Evolutionary conservation across 768 basidiomycete species (phyloP), one percentile per base, ranked within the genome.

Genomic region (Kwoniella mangroviensis): DNA sequence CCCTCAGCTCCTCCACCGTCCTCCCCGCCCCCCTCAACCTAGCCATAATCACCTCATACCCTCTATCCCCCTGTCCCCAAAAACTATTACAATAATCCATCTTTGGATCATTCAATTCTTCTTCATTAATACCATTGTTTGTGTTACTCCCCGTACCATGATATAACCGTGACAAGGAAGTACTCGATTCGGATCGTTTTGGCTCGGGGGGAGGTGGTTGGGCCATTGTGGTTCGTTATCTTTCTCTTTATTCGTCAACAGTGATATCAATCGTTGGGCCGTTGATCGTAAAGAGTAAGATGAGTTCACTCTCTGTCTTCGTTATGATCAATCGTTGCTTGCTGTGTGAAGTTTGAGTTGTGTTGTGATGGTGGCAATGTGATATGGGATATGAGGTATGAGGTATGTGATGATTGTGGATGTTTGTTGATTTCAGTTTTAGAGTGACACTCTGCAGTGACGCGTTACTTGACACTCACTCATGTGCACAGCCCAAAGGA

Each of bases 41-140:
- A 41, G 93, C 90, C 81, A 93, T 91, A 41, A 98, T 86, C 55
- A 95, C 93, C 77, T 96, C 93, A 71, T 92, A 93, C 17, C 94
- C 94, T 49, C 87, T 90, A 85, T 97, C 94, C 34, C 86, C 88
- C 21, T 87, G 75, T 56, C 93, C 93, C 97, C 97, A 98, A 85
- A 98, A 98, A 2, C 93, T 89, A 84, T 98, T 99, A 84, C 95
- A 98, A 84, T 94, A 98, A 84, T 97, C 93, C 77, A 89, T 83
- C 52, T 75, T 74, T 15, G 75, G 75, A 70, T 78, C 79, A 91
- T 92, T 91, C 87, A 91, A 66, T 86, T 90, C 59, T 91, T 91
- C 86, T 88, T 87, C 79, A 40, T 51, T 52, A n/a, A n/a, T n/a
- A n/a, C n/a, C n/a, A 21, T 10, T 49, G 28, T 49, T 57, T 85